These are phyloP conservation scores for Pseudevernia furfuracea DNA, from an alignment of 495 filamentous ascomycete species.

Conservation along the genomic window DNA sequence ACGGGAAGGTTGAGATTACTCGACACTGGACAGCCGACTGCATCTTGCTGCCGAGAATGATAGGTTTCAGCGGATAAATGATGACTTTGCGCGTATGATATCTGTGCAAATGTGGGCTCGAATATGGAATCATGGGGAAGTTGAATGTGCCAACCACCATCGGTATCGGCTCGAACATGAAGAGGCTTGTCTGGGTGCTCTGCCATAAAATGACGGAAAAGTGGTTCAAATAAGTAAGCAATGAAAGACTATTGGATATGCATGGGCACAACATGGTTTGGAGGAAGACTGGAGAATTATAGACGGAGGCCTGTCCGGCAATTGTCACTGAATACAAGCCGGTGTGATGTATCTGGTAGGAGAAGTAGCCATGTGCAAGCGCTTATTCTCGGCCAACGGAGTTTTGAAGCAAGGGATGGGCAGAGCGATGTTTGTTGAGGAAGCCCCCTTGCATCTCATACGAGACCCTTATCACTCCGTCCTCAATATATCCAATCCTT, in stretches of 20 bases:
- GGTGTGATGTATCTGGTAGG: background rate
- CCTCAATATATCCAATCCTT: background rate
- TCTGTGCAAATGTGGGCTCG: background rate
- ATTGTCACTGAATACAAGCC: background rate
- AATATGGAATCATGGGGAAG: background rate
- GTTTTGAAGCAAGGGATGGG: constrained; percentile 12
- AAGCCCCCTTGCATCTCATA: background rate
- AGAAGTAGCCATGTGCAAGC: constrained; percentile 9
- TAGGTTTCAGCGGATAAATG: background rate
- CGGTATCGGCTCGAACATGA: background rate
- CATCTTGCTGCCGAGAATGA: background rate
- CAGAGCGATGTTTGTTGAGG: background rate
- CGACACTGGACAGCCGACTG: background rate
- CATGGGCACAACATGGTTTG: background rate
- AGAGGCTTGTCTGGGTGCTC: background rate
- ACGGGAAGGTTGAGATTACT: background rate
- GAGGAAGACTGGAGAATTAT: background rate
- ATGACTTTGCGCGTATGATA: background rate
- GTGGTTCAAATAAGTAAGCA: background rate
- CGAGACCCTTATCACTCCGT: background rate
- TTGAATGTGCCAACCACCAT: background rate
- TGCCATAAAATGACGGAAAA: background rate
- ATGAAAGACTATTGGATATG: background rate
- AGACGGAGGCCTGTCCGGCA: constrained; percentile 3
- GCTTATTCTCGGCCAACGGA: background rate